Base-by-base conservation (phyloP, 257 asterid species). In the Ehretia macrophylla region DNA sequence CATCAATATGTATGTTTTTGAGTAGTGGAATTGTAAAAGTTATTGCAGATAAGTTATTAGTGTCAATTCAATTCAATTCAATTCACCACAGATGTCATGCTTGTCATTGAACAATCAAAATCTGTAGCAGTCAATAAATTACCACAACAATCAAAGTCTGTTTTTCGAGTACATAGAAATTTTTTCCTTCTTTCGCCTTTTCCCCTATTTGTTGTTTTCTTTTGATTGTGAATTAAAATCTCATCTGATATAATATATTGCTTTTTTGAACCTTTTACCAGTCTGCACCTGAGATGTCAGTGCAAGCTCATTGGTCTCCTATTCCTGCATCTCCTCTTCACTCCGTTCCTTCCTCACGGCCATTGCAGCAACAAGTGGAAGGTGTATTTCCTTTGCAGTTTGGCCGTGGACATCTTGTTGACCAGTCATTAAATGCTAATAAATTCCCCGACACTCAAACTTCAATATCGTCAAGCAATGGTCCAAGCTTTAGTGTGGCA, bases 291-390 rank as follows among this genome's bases (percentile, higher is more conserved):
- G 97, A 88, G 68, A 69, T 84, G 74, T 68, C 96, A 22, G 80
- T 77, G 68, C 95, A 77, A 76, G 78, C 95, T 67, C 85, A 81
- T 56, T 93, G 95, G 97, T 79, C 95, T 50, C 90, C 79, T 73
- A 71, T 83, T 55, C 88, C 95, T 60, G 73, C 89, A 57, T 70
- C 94, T 19, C 71, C 83, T 32, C 77, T 85, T 55, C 90, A 85
- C 64, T 14, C 95, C 17, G 71, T 74, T 42, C 81, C 95, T 16
- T 70, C 81, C 49, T 77, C 94, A 18, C 85, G 77, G 64, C 84
- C 94, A 54, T 55, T 66, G 85, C 90, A 83, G 67, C 88, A 83
- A 55, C 95, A 81, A 74, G 77, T 49, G 16, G 96, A 80, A 52
- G 76, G 76, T 48, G 67, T 71, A 58, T 65, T 73, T 58, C 86